A percentile compares a stretch with the other conserved stretches of the same genome.
Conservation (phyloP, 495 filamentous ascomycete species). For the Aspergillus ellipticus region DNA sequence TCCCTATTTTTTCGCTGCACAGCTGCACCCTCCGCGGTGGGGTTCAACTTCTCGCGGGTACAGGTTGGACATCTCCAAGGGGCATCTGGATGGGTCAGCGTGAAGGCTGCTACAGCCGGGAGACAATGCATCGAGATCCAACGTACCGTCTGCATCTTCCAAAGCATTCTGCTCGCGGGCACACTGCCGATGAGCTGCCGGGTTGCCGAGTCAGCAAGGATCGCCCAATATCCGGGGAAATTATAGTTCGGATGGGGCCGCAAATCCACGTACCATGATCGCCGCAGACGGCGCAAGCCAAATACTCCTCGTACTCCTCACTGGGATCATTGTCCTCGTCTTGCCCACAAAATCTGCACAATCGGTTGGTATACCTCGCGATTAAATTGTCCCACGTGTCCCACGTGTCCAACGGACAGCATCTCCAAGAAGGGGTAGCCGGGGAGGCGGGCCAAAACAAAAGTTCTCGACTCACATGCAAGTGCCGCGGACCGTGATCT, state of each 20-base stretch:
- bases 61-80: slow-evolving; percentile 82
- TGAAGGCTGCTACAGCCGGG: slow-evolving; percentile 6
- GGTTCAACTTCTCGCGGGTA: slow-evolving; percentile 59
- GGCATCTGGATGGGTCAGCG: slow-evolving; percentile 31
- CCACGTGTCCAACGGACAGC: neutral
- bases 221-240: slow-evolving; percentile 25
- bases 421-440: slow-evolving; percentile 9
- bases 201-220: slow-evolving; percentile 32
- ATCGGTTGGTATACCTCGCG: slow-evolving; percentile 19
- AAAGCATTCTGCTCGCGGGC: slow-evolving; percentile 75
- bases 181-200: slow-evolving; percentile 83
- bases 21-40: slow-evolving; percentile 39
- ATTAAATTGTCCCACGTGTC: neutral
- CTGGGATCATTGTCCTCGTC: slow-evolving; percentile 84
- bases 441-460: slow-evolving; percentile 8
- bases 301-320: slow-evolving; percentile 82
- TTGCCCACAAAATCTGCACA: slow-evolving; percentile 64
- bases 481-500: slow-evolving; percentile 54
- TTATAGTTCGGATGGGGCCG: slow-evolving; percentile 23
- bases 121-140: neutral
- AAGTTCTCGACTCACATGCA: slow-evolving; percentile 59
- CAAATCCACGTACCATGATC: slow-evolving; percentile 73
- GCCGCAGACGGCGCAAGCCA: slow-evolving; percentile 75
- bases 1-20: slow-evolving; percentile 40
- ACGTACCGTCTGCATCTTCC: slow-evolving; percentile 63